Base-by-base conservation (phyloP, 169 alveolate genomes). In the Perkinsus marinus region DNA sequence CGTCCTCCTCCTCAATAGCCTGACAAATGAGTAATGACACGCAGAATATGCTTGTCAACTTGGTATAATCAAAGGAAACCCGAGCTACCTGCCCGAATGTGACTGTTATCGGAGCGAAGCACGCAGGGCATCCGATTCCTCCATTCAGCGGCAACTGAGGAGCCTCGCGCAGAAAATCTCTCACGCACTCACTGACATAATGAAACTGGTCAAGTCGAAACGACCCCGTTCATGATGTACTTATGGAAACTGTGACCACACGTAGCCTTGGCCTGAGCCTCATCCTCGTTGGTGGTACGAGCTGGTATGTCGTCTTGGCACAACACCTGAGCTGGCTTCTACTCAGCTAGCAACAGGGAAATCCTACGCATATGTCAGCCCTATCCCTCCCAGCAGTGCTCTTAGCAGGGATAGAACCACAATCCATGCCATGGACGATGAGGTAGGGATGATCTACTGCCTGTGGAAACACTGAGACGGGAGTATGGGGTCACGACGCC, bases 381-480 rank as follows among this genome's bases (percentile, higher is more conserved):
- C 92, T 68, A 92, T 91, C 68, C 93, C 93, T 39, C 92, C 94
- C 39, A 69, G 39, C 41, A 94, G 93, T 47, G 93, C 95, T 41
- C 93, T 92, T 41, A 93, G 94, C 68, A 94, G 94, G 89, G 93
- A 94, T 26, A 93, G 91, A 39, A 92, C 90, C 37, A 95, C 93
- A 93, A 22, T 94, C 93, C 43, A 96, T 94, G 22, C 98, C 98
- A 92, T 96, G 96, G 34, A 96, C 92, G 90, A 96, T 96, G 92
- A 97, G 94, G 90, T 96, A 96, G 0, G 99, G 98, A 79, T 97
- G 99, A 90, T 96, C 98, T 34, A 97, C 99, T 17, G 99, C 99
- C 93, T 79, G 90, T 26, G 3, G 10, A 39, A 79, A 9, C 90
- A 79, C 22, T 30, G 5, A 17, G 39, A 9, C 39, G 46, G 10